Evolutionary conservation across 192 early-diverging fungal genomes (phyloP).

Genomic region (Backusella westeae): DNA sequence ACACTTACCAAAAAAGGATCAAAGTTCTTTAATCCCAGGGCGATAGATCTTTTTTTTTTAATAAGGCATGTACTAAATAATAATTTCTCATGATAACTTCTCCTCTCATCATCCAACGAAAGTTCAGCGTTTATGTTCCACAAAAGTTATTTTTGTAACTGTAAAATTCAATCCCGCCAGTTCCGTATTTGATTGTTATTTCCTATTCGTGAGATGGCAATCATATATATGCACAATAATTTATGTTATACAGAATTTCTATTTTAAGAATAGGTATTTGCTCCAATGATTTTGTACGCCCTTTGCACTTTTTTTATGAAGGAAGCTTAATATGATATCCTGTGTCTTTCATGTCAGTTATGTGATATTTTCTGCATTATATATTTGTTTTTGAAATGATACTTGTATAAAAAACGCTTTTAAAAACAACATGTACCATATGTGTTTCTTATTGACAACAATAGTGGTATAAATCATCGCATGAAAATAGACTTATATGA

Average conservation of each 20-base stretch:
- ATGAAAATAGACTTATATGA: neutral
- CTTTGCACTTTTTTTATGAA: neutral
- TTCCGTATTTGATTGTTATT: conserved; percentile 2
- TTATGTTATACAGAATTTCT: conserved; percentile 3
- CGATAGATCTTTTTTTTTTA: neutral
- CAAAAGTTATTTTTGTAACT: conserved; percentile 6
- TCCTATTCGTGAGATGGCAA: conserved; percentile 4
- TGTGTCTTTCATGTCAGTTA: neutral
- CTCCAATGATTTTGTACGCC: neutral
- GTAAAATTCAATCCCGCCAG: neutral
- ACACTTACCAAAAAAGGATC: neutral
- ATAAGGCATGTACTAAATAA: conserved; percentile 7
- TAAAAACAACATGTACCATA: neutral
- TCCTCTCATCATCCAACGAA: neutral
- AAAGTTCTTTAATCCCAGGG: neutral
- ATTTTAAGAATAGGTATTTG: neutral
- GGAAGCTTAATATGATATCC: neutral
- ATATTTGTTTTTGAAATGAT: neutral
- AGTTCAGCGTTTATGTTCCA: neutral
- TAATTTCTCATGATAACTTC: conserved; percentile 3
- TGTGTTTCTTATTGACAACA: neutral
- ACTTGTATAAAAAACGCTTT: neutral
- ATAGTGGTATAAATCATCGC: neutral
- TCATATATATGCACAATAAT: conserved; percentile 3
- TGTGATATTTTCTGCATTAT: neutral